These are phyloP conservation scores for Linum trigynum DNA, from an alignment of 345 rosid genomes.

Conservation along the genomic window DNA sequence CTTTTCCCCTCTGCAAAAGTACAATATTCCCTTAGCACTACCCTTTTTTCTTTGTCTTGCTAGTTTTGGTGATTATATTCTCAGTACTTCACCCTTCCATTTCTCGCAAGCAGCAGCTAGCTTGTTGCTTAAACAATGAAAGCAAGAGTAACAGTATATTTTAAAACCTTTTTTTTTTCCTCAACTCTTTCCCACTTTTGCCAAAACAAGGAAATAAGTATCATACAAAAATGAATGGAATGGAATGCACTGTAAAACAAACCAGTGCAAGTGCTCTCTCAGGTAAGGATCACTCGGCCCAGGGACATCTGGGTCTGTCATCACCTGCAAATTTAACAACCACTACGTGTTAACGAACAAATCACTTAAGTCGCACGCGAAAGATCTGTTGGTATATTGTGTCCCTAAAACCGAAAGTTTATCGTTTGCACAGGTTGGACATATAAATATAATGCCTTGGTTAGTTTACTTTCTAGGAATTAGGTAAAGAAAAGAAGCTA, in stretches of 20 bases:
- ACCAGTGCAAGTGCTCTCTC: conserved; percentile 95
- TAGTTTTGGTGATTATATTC: not conserved
- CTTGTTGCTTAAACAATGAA: too few relatives aligned
- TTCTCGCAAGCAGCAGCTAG: too few relatives aligned
- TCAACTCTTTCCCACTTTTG: not conserved
- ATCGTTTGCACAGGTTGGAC: too few relatives aligned
- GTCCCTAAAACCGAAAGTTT: too few relatives aligned
- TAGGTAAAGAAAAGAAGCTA: not conserved
- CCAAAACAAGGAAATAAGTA: not conserved
- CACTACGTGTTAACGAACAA: too few relatives aligned
- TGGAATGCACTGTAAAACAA: conserved; percentile 1
- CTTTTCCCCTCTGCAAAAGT: not conserved
- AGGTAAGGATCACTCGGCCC: conserved; percentile 97
- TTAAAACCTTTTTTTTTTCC: not conserved
- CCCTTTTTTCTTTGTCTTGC: not conserved
- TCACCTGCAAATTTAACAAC: conserved; percentile 36
- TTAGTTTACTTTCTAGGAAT: not conserved
- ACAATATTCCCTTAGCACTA: not conserved
- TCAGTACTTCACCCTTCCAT: not conserved
- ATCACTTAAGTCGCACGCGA: too few relatives aligned
- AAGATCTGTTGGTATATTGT: too few relatives aligned
- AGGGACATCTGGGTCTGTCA: conserved; percentile 98
- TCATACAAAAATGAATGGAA: not conserved
- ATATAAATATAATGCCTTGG: too few relatives aligned
- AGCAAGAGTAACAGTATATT: not conserved